Percentiles rank a stretch among this genome's conserved stretches.
phyloP scores from a whole-genome alignment of 495 filamentous ascomycete genomes.

The Beverwykella pulmonaria region DNA sequence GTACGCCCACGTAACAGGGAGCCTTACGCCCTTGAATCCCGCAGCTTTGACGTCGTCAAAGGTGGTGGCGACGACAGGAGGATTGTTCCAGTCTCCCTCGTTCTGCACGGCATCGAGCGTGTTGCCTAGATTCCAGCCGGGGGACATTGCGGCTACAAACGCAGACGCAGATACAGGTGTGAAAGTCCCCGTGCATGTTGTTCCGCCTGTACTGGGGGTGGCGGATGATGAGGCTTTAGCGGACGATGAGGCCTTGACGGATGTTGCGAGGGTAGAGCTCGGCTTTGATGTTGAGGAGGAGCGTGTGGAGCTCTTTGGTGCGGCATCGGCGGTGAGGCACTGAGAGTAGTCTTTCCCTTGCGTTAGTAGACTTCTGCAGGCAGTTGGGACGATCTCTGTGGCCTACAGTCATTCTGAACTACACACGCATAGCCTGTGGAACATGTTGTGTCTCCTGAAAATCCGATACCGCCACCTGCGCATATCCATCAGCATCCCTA shows the following conservation, averaged over 20 bases:
- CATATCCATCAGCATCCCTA: background rate
- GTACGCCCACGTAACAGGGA: conserved; percentile 64
- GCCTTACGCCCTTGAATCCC: conserved; percentile 62
- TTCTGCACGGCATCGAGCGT: conserved; percentile 61
- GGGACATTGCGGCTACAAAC: conserved; percentile 46
- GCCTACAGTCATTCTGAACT: conserved; percentile 14
- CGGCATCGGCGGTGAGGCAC: background rate
- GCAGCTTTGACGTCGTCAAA: conserved; percentile 57
- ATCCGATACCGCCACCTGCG: conserved; percentile 11
- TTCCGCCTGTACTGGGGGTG: conserved; percentile 8
- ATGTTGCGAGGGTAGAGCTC: background rate
- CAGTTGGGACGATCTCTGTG: too few species aligned
- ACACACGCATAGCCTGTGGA: conserved; percentile 4
- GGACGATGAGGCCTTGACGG: background rate
- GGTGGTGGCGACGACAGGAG: conserved; percentile 52
- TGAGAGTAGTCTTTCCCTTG: conserved; percentile 4
- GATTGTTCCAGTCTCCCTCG: conserved; percentile 65
- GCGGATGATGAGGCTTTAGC: conserved; percentile 3
- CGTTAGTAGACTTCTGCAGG: background rate
- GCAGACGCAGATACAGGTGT: conserved; percentile 45
- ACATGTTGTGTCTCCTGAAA: conserved; percentile 4
- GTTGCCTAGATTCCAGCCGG: conserved; percentile 55
- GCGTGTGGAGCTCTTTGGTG: background rate
- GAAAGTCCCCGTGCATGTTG: conserved; percentile 47
- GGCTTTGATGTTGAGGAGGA: background rate